These are phyloP conservation scores for Leucocoprinus birnbaumii DNA, from an alignment of 768 basidiomycete species.

Conservation along the genomic window DNA sequence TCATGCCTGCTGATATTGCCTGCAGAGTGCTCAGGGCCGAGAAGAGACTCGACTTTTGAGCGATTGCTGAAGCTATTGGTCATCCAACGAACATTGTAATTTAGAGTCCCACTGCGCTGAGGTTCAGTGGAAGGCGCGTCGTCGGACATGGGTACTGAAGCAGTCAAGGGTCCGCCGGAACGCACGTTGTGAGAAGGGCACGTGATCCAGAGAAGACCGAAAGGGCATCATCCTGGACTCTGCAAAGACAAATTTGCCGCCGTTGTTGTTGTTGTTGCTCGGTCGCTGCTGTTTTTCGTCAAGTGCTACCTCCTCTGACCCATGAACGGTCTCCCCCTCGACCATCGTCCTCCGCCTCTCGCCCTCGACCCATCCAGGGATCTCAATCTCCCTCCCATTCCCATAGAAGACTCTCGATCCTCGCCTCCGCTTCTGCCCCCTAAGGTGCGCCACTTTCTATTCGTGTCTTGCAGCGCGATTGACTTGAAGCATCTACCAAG, in stretches of 20 bases:
- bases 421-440: slow-evolving; percentile 7
- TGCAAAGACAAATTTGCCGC: not conserved
- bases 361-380: slow-evolving; percentile 1
- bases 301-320: not conserved
- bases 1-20: slow-evolving; percentile 50
- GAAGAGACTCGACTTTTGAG: slow-evolving; percentile 38
- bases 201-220: not conserved
- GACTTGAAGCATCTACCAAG: not conserved
- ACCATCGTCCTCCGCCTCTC: not conserved
- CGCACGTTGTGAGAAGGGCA: not conserved
- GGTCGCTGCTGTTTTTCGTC: not conserved
- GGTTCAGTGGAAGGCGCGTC: not conserved
- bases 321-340: slow-evolving; percentile 10
- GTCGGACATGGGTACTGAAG: slow-evolving; percentile 2
- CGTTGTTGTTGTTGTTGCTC: not conserved
- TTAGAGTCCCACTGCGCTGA: slow-evolving; percentile 7
- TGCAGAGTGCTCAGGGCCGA: slow-evolving; percentile 49
- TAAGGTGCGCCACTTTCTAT: not conserved
- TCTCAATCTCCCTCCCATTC: not conserved
- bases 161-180: not conserved
- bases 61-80: slow-evolving; percentile 43
- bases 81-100: slow-evolving; percentile 33
- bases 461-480: not conserved
- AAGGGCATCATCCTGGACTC: not conserved
- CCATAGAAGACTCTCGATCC: not conserved